Conservation (phyloP, 1,139 yeast species). For the Suhomyces choctaworum region DNA sequence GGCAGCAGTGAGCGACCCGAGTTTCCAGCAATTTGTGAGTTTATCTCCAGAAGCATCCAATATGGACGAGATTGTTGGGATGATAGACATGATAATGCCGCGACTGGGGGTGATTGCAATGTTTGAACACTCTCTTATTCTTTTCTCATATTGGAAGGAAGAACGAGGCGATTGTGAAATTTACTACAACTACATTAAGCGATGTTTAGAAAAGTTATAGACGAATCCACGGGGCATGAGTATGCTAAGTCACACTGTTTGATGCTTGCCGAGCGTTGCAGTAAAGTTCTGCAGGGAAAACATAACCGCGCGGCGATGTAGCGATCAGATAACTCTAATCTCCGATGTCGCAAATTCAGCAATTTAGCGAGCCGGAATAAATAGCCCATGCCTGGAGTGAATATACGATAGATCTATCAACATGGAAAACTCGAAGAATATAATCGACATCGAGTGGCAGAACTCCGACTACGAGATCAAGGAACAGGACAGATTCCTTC, state of each 20-base stretch:
- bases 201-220: conserved; percentile 21
- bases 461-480: conserved; percentile 54
- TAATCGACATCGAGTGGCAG: conserved; percentile 10
- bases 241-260: background rate
- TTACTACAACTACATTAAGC: conserved; percentile 27
- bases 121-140: conserved; percentile 34
- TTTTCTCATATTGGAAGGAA: conserved; percentile 40
- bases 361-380: too few relatives aligned
- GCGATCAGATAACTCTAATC: conserved; percentile 13
- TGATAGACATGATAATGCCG: conserved; percentile 27
- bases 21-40: conserved; percentile 10
- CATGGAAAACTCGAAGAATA: conserved; percentile 5
- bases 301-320: conserved; percentile 3
- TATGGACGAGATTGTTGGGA: conserved; percentile 14
- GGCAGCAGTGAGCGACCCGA: conserved; percentile 15
- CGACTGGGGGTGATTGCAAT: conserved; percentile 25
- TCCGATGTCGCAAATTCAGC: conserved; percentile 14
- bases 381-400: background rate
- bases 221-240: background rate
- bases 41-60: conserved; percentile 9
- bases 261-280: too few relatives aligned
- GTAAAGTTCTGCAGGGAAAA: too few relatives aligned
- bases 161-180: conserved; percentile 39
- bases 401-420: conserved; percentile 1
- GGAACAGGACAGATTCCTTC: conserved; percentile 82